Evolutionary conservation across 352 stramenopile genomes (phyloP), one percentile per base, ranked within the genome.

Genomic region (Globisporangium solare): DNA sequence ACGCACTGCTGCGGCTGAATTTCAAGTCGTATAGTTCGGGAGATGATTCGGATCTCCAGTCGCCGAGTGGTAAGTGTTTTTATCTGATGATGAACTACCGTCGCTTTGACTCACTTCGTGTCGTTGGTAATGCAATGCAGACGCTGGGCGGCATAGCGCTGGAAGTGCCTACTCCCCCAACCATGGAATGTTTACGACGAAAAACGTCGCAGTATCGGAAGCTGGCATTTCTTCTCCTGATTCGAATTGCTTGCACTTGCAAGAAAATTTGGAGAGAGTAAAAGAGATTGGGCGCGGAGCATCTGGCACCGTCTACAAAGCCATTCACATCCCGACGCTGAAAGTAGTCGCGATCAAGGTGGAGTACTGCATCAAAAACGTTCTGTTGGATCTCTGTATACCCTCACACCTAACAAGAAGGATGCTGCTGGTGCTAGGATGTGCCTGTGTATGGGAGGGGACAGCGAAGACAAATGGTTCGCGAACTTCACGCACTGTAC

Each of bases 341-440:
- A 96, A 94, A 73, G 76, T 97, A 1, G 87, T 97, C 4, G 89
- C 89, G 15, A 75, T 96, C 35, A 96, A 97, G 81, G 82, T 92
- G 31, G n/a, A 27, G 63, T 55, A 22, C 40, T 60, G 5, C 17
- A 32, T 35, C 27, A 11, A 35, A 35, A 35, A 35, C 27, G 7
- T 35, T 35, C 27, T 35, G 27, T 35, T 35, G 27, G 27, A 35
- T 35, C 27, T 35, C 4, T 35, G 10, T 35, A 35, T 35, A 6
- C 27, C 7, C 27, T 35, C 27, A 6, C 27, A 35, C 27, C 27
- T 35, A 35, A 35, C 27, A 10, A 35, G 27, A 35, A 35, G 6
- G 4, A 51, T 54, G 51, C 56, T 56, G 46, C 31, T 47, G 14
- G 11, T 54, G 12, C 0, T 32, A 93, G 85, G 83, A 91, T 61